Evolutionary conservation across 371 early-diverging fungal species (phyloP).

Genomic region (Apophysomyces variabilis): DNA sequence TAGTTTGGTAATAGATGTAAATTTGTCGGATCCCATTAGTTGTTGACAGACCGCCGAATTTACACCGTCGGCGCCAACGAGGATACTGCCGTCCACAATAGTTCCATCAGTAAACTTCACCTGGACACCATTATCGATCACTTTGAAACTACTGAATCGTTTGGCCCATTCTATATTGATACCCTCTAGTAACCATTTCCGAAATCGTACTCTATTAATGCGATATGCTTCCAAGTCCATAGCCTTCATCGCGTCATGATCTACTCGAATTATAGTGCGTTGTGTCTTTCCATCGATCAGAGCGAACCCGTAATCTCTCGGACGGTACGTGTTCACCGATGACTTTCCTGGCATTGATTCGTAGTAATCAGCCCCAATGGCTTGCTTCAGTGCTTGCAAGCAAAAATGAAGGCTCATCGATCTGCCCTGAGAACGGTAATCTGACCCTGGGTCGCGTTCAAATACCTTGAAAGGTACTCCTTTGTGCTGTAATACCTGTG

Average conservation of each 20-base stretch:
- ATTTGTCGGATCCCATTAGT: constrained; percentile 17
- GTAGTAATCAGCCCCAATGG: constrained; percentile 14
- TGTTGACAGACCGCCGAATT: constrained; percentile 27
- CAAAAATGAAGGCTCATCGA: constrained; percentile 29
- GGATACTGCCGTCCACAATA: constrained; percentile 16
- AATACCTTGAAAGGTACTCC: constrained; percentile 32
- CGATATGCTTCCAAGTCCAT: constrained; percentile 17
- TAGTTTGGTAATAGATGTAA: constrained; percentile 14
- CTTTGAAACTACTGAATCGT: constrained; percentile 15
- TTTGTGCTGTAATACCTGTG: constrained; percentile 28
- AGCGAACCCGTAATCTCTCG: constrained; percentile 10
- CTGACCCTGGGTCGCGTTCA: constrained; percentile 30
- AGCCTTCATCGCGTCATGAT: not conserved
- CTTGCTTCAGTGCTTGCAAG: constrained; percentile 4
- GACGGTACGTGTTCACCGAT: constrained; percentile 22
- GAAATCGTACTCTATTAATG: constrained; percentile 31
- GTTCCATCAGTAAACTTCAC: constrained; percentile 40
- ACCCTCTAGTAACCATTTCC: constrained; percentile 27
- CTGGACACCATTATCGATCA: constrained; percentile 21
- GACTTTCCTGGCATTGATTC: constrained; percentile 8
- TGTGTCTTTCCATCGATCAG: constrained; percentile 17
- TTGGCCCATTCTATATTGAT: constrained; percentile 31
- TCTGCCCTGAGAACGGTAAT: constrained; percentile 32
- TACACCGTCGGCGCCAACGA: constrained; percentile 35
- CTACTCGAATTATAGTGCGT: constrained; percentile 4